Evolutionary conservation across 352 stramenopile genomes (phyloP).

Genomic region (Globisporangium mamillatum): DNA sequence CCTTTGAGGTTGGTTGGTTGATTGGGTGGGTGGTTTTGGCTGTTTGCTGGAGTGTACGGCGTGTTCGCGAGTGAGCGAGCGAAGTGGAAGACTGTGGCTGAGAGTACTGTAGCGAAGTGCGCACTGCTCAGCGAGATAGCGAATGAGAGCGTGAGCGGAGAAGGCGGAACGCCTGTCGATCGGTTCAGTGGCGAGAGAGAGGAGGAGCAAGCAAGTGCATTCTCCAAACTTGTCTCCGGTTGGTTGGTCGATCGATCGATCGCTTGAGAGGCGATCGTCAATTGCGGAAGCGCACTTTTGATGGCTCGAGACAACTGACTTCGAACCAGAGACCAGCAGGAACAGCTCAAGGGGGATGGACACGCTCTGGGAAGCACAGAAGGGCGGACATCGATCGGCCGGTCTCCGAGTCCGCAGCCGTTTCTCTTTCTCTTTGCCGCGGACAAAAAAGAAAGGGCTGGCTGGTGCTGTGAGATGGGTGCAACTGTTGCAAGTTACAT

Average conservation of each 20-base stretch:
- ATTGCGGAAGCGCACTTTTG: not conserved
- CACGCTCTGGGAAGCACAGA: not conserved
- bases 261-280: not conserved
- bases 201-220: slow-evolving; percentile 4
- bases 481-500: not conserved
- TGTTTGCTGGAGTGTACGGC: not conserved
- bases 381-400: not conserved
- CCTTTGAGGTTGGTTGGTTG: not conserved
- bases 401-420: not conserved
- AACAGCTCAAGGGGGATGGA: not conserved
- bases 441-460: not conserved
- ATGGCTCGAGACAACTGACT: not conserved
- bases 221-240: not conserved
- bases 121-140: not conserved
- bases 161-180: not conserved
- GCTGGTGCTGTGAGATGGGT: not conserved
- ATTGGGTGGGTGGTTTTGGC: too few relatives aligned
- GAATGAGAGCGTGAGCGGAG: not conserved
- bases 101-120: not conserved
- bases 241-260: not conserved
- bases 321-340: not conserved
- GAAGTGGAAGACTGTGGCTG: not conserved
- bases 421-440: not conserved
- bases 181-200: not conserved
- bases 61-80: not conserved